Conservation (phyloP, 2,329 filamentous ascomycete genomes). For the Xylaria sp. region DNA sequence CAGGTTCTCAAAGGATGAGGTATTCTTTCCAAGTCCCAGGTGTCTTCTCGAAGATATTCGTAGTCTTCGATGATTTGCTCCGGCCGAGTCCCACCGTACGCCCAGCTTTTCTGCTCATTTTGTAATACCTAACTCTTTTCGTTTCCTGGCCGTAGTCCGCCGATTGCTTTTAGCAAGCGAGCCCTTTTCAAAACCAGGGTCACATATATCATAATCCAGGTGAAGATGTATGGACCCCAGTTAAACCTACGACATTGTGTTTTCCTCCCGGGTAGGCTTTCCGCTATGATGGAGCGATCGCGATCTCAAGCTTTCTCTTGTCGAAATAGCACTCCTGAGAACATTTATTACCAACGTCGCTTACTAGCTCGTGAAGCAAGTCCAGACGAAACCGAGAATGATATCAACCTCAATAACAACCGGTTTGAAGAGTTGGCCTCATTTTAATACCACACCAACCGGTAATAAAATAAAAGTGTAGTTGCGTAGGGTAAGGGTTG, state of each 20-base stretch:
- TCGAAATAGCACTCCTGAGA: constrained; percentile 26
- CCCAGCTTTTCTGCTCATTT: constrained; percentile 47
- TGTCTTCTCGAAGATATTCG: constrained; percentile 20
- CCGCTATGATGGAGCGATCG: constrained; percentile 53
- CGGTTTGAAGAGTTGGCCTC: constrained; percentile 4
- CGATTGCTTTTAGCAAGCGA: constrained; percentile 43
- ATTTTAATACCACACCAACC: background rate
- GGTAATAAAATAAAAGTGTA: too few species aligned
- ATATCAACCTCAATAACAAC: constrained; percentile 15
- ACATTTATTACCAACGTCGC: background rate
- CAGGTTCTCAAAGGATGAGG: constrained; percentile 31
- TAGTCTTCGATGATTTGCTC: constrained; percentile 18
- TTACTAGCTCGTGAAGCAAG: background rate
- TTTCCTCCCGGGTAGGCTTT: constrained; percentile 54
- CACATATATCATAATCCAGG: constrained; percentile 47
- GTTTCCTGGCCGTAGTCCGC: constrained; percentile 43
- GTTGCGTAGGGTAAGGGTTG: too few species aligned
- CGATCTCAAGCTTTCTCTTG: constrained; percentile 22
- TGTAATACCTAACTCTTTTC: constrained; percentile 15
- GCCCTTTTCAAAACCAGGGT: constrained; percentile 45
- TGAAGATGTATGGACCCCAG: constrained; percentile 53
- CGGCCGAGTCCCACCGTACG: constrained; percentile 45
- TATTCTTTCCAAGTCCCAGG: constrained; percentile 32
- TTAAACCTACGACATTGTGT: constrained; percentile 42
- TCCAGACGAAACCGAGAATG: constrained; percentile 16